These are phyloP conservation scores for Tubosaeta brunneosetosa DNA, from an alignment of 768 basidiomycete genomes.

Conservation along the genomic window DNA sequence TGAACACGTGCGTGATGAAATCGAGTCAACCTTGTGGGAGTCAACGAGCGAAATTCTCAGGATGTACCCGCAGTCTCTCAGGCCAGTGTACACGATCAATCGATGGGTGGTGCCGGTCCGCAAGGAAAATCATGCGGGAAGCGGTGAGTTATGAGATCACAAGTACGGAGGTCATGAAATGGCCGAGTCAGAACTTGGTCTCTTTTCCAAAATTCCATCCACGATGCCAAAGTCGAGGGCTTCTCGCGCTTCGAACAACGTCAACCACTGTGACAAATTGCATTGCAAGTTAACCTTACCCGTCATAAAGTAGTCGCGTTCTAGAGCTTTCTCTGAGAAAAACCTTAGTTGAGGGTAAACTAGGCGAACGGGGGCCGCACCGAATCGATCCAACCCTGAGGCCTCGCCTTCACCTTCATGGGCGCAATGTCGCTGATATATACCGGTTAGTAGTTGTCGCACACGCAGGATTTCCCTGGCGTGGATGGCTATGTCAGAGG, in stretches of 20 bases:
- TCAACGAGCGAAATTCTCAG: constrained; percentile 15
- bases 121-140: constrained; percentile 10
- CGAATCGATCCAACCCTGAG: constrained; percentile 70
- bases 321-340: constrained; percentile 72
- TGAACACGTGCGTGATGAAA: constrained; percentile 20
- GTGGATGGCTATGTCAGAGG: constrained; percentile 95
- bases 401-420: constrained; percentile 58
- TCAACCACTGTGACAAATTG: constrained; percentile 18
- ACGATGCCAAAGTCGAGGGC: constrained; percentile 90
- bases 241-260: constrained; percentile 61
- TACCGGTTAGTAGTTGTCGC: constrained; percentile 74
- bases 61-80: constrained; percentile 8
- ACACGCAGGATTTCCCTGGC: constrained; percentile 94
- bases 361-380: constrained; percentile 40
- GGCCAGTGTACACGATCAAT: background rate
- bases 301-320: constrained; percentile 96
- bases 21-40: constrained; percentile 15
- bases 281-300: constrained; percentile 37
- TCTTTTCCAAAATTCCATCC: constrained; percentile 82
- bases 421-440: constrained; percentile 86
- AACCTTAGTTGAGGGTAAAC: constrained; percentile 18
- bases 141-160: constrained; percentile 8
- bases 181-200: constrained; percentile 50
- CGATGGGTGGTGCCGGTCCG: constrained; percentile 1
- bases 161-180: constrained; percentile 14